Conservation (phyloP, 2,329 filamentous ascomycete species). For the Colletotrichum lindemuthianum region DNA sequence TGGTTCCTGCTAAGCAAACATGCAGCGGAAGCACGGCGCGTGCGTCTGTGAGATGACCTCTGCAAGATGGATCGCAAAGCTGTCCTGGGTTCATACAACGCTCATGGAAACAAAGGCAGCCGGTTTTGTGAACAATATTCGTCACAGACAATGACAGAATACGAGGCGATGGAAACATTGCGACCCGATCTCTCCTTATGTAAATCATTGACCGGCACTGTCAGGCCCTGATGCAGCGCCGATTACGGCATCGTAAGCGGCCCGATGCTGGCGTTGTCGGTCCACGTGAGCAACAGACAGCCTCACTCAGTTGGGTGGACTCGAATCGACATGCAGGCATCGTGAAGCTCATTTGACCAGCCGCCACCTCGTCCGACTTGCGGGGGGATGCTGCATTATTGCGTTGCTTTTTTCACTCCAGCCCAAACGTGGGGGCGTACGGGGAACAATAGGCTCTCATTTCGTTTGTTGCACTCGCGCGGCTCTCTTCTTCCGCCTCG, state of each 20-base stretch:
- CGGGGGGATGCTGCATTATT: constrained; percentile 30
- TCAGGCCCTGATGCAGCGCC: constrained; percentile 34
- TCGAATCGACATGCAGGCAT: constrained; percentile 27
- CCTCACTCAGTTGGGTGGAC: constrained; percentile 32
- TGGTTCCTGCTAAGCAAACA: constrained; percentile 28
- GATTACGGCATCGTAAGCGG: constrained; percentile 35
- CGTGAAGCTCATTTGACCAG: constrained; percentile 31
- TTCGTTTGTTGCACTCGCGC: constrained; percentile 2
- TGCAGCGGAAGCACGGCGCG: constrained; percentile 19
- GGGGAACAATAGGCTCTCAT: constrained; percentile 12
- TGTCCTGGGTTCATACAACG: constrained; percentile 16
- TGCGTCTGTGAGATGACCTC: constrained; percentile 8
- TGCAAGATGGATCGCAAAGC: background rate
- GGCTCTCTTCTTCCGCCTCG: constrained; percentile 9
- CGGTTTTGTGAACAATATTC: background rate
- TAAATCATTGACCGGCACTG: constrained; percentile 29
- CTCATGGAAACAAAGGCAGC: background rate
- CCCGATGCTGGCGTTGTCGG: constrained; percentile 27
- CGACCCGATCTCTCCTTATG: constrained; percentile 25
- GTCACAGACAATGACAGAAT: background rate
- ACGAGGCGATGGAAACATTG: constrained; percentile 1
- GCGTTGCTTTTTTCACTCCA: constrained; percentile 31
- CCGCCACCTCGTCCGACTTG: constrained; percentile 24
- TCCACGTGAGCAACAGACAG: constrained; percentile 33
- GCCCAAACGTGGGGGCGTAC: constrained; percentile 16